These are phyloP conservation scores for Beauveria medogensis DNA, from an alignment of 2,329 filamentous ascomycete species.

Conservation along the genomic window DNA sequence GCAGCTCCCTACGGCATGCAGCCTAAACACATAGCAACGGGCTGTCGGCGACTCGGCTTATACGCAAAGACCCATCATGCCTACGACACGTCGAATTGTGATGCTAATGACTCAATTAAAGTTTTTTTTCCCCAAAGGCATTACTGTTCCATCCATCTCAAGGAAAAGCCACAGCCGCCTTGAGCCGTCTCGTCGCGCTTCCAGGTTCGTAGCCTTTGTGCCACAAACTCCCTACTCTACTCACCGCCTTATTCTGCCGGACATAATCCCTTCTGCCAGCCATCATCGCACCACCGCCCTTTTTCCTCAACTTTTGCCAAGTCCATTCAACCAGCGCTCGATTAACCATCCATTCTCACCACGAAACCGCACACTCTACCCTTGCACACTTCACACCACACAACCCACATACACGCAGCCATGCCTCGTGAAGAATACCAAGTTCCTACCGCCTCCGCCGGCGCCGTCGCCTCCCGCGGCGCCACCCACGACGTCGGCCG, in stretches of 20 bases:
- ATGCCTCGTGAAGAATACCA: conserved; percentile 74
- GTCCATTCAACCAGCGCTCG: background rate
- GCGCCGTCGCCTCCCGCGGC: conserved; percentile 34
- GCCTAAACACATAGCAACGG: too few relatives aligned
- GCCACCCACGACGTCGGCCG: conserved; percentile 32
- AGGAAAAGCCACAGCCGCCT: too few relatives aligned
- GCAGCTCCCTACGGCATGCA: too few relatives aligned
- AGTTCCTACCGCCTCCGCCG: conserved; percentile 49
- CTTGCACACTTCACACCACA: background rate
- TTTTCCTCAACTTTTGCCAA: background rate
- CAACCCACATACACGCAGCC: conserved; percentile 3
- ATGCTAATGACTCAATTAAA: too few relatives aligned
- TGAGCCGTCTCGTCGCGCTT: too few relatives aligned
- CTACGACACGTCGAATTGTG: too few relatives aligned
- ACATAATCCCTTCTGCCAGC: conserved; percentile 14
- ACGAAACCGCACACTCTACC: background rate
- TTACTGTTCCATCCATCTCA: too few relatives aligned
- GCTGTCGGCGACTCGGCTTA: too few relatives aligned
- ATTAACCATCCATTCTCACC: background rate
- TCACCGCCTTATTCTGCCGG: conserved; percentile 20
- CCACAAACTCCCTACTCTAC: background rate
- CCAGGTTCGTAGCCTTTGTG: too few relatives aligned
- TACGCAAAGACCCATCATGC: too few relatives aligned
- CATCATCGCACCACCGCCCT: background rate
- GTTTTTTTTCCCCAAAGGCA: accelerated